phyloP scores from a whole-genome alignment of 2,329 filamentous ascomycete genomes.

The Pseudocercospora pini-densiflorae region DNA sequence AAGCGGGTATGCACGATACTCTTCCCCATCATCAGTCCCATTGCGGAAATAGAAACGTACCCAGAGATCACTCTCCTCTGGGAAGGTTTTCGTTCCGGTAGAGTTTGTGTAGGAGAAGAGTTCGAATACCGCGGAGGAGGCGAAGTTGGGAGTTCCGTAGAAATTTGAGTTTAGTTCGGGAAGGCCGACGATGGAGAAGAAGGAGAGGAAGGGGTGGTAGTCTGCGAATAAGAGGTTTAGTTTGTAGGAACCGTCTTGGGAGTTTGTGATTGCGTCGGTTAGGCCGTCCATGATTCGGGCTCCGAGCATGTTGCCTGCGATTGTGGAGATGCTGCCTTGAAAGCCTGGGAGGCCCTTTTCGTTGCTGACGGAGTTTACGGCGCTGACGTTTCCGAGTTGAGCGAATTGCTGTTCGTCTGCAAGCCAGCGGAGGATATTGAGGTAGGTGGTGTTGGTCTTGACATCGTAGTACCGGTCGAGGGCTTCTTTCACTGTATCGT shows the following conservation, averaged over 20 bases:
- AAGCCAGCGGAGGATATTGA: slow-evolving; percentile 45
- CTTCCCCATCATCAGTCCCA: slow-evolving; percentile 48
- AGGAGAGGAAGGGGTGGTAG: slow-evolving; percentile 55
- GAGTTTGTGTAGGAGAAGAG: slow-evolving; percentile 51
- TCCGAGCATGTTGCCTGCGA: slow-evolving; percentile 44
- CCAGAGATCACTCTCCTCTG: slow-evolving; percentile 54
- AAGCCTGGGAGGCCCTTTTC: slow-evolving; percentile 34
- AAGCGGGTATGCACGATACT: slow-evolving; percentile 52
- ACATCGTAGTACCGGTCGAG: slow-evolving; percentile 38
- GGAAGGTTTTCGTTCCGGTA: slow-evolving; percentile 30
- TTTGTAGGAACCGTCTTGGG: slow-evolving; percentile 35
- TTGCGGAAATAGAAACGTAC: slow-evolving; percentile 64
- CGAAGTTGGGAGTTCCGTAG: slow-evolving; percentile 54
- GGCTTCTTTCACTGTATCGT: slow-evolving; percentile 46
- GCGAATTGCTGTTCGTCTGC: slow-evolving; percentile 53
- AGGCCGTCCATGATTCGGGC: slow-evolving; percentile 42
- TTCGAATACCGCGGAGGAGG: slow-evolving; percentile 57
- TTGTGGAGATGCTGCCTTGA: slow-evolving; percentile 44
- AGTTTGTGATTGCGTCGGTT: slow-evolving; percentile 35
- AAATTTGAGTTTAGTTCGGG: slow-evolving; percentile 49
- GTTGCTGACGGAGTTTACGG: slow-evolving; percentile 28
- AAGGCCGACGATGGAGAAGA: slow-evolving; percentile 54
- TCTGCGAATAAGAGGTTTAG: slow-evolving; percentile 53
- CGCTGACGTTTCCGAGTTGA: slow-evolving; percentile 51
- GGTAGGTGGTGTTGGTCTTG: slow-evolving; percentile 29